Evolutionary conservation across 805 yeast genomes (phyloP).

Genomic region (Scheffersomyces amazonensis): DNA sequence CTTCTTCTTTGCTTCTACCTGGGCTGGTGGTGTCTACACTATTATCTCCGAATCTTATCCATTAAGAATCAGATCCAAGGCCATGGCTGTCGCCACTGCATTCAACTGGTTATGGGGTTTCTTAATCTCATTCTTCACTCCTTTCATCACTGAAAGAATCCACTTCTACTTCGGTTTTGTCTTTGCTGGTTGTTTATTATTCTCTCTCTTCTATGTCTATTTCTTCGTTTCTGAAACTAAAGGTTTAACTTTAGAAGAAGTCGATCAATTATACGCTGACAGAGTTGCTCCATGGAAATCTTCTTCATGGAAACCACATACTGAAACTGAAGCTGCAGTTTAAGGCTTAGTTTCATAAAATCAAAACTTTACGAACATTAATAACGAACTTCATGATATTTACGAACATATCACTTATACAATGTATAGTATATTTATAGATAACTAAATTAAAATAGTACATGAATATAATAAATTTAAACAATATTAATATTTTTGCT

Average conservation of each 20-base stretch:
- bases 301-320: slow-evolving; percentile 49
- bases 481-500: no score
- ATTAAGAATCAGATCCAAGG: slow-evolving; percentile 58
- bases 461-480: no score
- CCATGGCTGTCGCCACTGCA: slow-evolving; percentile 63
- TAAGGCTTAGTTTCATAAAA: background rate
- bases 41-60: slow-evolving; percentile 70
- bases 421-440: no score
- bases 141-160: slow-evolving; percentile 57
- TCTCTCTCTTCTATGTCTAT: slow-evolving; percentile 65
- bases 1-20: slow-evolving; percentile 67
- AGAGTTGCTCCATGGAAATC: slow-evolving; percentile 41
- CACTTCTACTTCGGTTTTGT: slow-evolving; percentile 69
- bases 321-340: slow-evolving; percentile 14
- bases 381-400: background rate
- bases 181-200: slow-evolving; percentile 60
- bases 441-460: no score
- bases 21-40: slow-evolving; percentile 72
- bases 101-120: slow-evolving; percentile 67
- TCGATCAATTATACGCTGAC: slow-evolving; percentile 62
- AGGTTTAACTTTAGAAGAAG: slow-evolving; percentile 81
- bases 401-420: background rate
- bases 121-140: slow-evolving; percentile 62
- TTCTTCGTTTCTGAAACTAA: slow-evolving; percentile 75
- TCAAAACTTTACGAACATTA: background rate